Conservation (phyloP, 345 rosid species). For the Eucalyptus sp. region DNA sequence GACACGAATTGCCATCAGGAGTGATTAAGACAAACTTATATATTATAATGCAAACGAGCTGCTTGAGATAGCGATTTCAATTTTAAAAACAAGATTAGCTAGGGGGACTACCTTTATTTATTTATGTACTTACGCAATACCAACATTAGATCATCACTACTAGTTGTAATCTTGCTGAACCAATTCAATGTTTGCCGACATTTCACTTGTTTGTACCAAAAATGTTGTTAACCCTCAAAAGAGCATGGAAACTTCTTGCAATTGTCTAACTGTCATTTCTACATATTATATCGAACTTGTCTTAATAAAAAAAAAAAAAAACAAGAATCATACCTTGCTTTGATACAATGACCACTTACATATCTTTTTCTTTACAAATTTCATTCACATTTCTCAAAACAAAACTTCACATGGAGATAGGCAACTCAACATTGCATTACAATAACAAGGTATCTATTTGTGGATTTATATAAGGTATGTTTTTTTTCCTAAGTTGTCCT, state of each 20-base stretch:
- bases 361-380: neutral
- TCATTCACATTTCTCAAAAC: neutral
- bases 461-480: neutral
- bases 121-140: neutral
- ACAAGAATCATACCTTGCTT: neutral
- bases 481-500: neutral
- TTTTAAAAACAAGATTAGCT: neutral
- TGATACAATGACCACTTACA: neutral
- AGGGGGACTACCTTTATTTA: neutral
- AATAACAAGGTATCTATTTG: neutral
- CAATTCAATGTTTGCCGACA: neutral
- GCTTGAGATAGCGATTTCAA: neutral
- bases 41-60: neutral
- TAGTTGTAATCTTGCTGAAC: neutral
- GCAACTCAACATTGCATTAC: neutral
- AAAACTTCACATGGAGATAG: neutral
- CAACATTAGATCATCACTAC: neutral
- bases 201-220: neutral
- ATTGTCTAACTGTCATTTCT: neutral
- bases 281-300: rapidly evolving
- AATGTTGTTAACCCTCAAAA: neutral
- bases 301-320: neutral
- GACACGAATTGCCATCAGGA: neutral
- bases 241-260: neutral
- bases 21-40: neutral